Conservation (phyloP, 192 early-diverging fungal genomes). For the Backusella liffmaniae region DNA sequence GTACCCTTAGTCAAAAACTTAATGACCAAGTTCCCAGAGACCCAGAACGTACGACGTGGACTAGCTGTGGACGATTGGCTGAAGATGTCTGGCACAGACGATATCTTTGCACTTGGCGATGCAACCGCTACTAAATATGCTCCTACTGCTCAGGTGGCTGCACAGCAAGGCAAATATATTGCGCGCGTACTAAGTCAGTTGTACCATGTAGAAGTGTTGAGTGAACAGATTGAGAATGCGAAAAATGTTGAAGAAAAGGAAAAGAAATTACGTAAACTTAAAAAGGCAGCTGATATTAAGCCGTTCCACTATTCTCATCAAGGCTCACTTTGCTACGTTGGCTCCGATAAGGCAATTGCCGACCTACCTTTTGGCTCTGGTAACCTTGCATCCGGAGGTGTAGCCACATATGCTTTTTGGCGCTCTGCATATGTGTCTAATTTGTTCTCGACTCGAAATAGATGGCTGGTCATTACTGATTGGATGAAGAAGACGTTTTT, state of each 20-base stretch:
- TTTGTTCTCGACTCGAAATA: slow-evolving; percentile 84
- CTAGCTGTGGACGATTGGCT: slow-evolving; percentile 73
- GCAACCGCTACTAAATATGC: slow-evolving; percentile 75
- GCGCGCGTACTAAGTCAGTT: slow-evolving; percentile 67
- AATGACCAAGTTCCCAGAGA: slow-evolving; percentile 57
- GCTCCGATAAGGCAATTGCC: slow-evolving; percentile 89
- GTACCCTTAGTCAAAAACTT: slow-evolving; percentile 64
- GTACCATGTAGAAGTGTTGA: slow-evolving; percentile 41
- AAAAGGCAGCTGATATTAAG: slow-evolving; percentile 41
- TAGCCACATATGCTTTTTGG: slow-evolving; percentile 77
- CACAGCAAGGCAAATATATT: slow-evolving; percentile 85
- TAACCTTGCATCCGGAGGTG: slow-evolving; percentile 61
- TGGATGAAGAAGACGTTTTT: slow-evolving; percentile 90
- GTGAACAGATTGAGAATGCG: slow-evolving; percentile 20
- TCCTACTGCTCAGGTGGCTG: slow-evolving; percentile 85
- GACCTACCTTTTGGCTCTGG: slow-evolving; percentile 77
- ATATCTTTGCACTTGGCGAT: slow-evolving; percentile 77
- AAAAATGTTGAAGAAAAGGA: slow-evolving; percentile 22
- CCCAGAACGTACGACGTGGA: slow-evolving; percentile 69
- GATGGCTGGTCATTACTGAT: slow-evolving; percentile 78
- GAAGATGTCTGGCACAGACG: slow-evolving; percentile 57
- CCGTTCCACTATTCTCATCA: slow-evolving; percentile 84
- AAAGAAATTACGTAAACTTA: slow-evolving; percentile 27
- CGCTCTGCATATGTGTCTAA: slow-evolving; percentile 71
- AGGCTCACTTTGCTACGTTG: slow-evolving; percentile 87